Base-by-base conservation (phyloP, 2,329 filamentous ascomycete genomes). In the Pleoardoris graminearum region DNA sequence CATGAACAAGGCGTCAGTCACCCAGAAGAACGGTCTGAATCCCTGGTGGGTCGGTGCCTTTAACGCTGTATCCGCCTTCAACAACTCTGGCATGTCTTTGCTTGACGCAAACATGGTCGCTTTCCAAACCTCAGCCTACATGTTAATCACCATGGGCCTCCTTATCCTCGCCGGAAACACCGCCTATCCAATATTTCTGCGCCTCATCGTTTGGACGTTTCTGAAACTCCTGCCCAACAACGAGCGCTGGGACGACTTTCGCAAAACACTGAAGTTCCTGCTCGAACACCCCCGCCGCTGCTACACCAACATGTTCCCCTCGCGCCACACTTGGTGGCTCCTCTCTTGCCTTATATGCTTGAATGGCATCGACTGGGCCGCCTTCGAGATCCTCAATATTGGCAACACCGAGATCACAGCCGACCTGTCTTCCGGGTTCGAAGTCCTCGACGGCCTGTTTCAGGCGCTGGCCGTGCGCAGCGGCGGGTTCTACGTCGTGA, bases 41-140 rank as follows among this genome's bases (percentile, higher is more conserved):
- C 73, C 16, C 80, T 55, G 35, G 79, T 80, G 81, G 79, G 79
- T 79, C 61, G 62, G 76, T 65, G 80, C 84, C 38, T 89, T 89
- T 72, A 85, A 87, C 55, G 83, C 83, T 1, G 80, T 84, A 4
- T 87, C 84, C 16, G 86, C 85, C 0, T 89, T 76, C 10, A 70
- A 76, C 58, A 83, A 83, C 57, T 70, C 82, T 7, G 81, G 81
- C 23, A 79, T 81, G 55, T 80, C 79, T 0, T 71, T 83, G 0
- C 77, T 80, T 0, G 79, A 82, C 52, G 81, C 78, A 1, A 50
- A 70, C 42, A 85, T 89, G 76, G 75, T 82, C 2, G 80, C 81
- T 1, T 87, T 85, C 54, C 79, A 82, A 54, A 73, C 60, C 1
- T 65, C 66, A 7, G 66, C 68, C 39, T 76, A 72, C 1, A 70